Evolutionary conservation across 345 rosid species (phyloP).

Genomic region (Gossypium longicalyx): DNA sequence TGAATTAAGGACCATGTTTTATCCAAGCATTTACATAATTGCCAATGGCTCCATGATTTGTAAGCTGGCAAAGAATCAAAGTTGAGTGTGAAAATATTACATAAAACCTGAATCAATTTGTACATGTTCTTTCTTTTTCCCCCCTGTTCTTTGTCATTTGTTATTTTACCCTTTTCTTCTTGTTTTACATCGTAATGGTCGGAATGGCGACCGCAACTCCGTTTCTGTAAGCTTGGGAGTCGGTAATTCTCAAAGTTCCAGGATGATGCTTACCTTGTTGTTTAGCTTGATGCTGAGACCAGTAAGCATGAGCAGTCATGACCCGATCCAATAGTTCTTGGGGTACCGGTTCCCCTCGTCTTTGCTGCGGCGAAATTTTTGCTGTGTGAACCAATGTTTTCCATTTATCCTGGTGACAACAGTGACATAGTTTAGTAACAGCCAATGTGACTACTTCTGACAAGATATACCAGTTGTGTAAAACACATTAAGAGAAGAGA

Average conservation of each 20-base stretch:
- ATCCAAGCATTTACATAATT: slow-evolving; percentile 42
- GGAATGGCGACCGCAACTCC: background rate
- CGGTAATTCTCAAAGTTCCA: slow-evolving; percentile 18
- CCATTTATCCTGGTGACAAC: slow-evolving; percentile 53
- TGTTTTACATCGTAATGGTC: slow-evolving; percentile 25
- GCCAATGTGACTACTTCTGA: background rate
- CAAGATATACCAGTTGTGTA: background rate
- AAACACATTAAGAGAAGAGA: background rate
- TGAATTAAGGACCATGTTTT: slow-evolving; percentile 24
- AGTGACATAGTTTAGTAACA: background rate
- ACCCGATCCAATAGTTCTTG: slow-evolving; percentile 86
- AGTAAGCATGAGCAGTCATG: slow-evolving; percentile 67
- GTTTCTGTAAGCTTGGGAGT: slow-evolving; percentile 17
- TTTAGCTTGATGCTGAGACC: slow-evolving; percentile 82
- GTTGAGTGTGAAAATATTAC: slow-evolving; percentile 35
- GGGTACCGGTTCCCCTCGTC: slow-evolving; percentile 97
- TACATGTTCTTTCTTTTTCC: slow-evolving; percentile 30
- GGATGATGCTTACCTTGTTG: slow-evolving; percentile 57
- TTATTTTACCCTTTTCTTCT: background rate
- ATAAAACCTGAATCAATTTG: slow-evolving; percentile 34
- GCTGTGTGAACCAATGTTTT: slow-evolving; percentile 97
- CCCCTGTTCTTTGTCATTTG: slow-evolving; percentile 25
- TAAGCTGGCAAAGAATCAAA: slow-evolving; percentile 35
- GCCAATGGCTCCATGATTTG: slow-evolving; percentile 22
- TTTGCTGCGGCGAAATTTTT: slow-evolving; percentile 75